Conservation (phyloP, 192 early-diverging fungal species). For the Podila epigama region DNA sequence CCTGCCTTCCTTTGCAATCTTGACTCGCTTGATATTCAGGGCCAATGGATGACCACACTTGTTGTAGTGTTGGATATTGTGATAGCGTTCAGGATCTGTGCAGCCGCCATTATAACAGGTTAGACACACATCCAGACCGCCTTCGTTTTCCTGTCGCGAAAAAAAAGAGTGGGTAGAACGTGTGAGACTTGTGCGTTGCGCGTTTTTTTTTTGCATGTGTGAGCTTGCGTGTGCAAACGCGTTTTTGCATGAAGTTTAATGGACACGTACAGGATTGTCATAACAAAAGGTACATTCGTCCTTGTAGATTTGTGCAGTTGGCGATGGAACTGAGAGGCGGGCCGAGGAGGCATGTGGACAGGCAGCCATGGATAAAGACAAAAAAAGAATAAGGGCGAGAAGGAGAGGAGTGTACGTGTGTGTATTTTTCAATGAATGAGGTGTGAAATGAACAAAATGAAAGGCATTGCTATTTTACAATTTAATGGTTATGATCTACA, state of each 20-base stretch:
- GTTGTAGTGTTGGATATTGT: slow-evolving; percentile 78
- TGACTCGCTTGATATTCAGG: slow-evolving; percentile 81
- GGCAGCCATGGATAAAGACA: slow-evolving; percentile 37
- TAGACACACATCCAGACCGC: slow-evolving; percentile 93
- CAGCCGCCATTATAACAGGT: slow-evolving; percentile 96
- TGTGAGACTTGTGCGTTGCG: neutral
- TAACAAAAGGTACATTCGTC: slow-evolving; percentile 98
- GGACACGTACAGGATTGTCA: slow-evolving; percentile 58
- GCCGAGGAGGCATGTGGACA: slow-evolving; percentile 62
- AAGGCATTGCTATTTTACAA: too few species aligned
- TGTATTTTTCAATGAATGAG: neutral
- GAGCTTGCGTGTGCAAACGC: slow-evolving; percentile 24
- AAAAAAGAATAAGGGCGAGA: neutral
- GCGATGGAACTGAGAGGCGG: slow-evolving; percentile 49
- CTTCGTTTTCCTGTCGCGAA: slow-evolving; percentile 60
- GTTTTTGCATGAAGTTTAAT: neutral
- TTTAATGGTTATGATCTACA: too few species aligned
- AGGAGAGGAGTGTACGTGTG: neutral
- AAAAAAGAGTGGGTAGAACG: neutral
- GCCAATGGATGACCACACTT: slow-evolving; percentile 80
- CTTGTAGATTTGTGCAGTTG: slow-evolving; percentile 75
- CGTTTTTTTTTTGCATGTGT: neutral
- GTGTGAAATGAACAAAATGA: neutral
- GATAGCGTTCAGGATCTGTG: slow-evolving; percentile 63
- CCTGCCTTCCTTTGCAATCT: slow-evolving; percentile 56